A percentile compares a stretch with the other conserved stretches of the same genome.
These are phyloP conservation scores for Silybum marianum DNA, from an alignment of 129 eudicot genomes.

Conservation along the genomic window DNA sequence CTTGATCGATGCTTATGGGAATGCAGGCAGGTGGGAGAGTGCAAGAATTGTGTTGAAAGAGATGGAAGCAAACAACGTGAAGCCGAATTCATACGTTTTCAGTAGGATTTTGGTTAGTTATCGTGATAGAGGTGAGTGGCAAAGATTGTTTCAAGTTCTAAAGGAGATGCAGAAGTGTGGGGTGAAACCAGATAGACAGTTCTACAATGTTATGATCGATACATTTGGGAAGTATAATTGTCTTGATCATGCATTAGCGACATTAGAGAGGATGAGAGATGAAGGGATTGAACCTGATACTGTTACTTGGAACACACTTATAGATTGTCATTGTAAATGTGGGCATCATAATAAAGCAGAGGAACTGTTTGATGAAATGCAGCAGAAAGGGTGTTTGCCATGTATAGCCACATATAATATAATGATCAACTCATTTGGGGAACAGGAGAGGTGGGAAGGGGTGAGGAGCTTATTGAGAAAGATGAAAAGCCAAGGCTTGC, in stretches of 20 bases:
- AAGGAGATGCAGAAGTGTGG: conserved; percentile 91
- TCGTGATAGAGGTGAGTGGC: conserved; percentile 97
- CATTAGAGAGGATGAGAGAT: conserved; percentile 71
- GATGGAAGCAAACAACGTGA: conserved; percentile 76
- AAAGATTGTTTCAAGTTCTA: conserved; percentile 85
- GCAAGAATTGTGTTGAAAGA: conserved; percentile 94
- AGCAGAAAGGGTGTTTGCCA: conserved; percentile 72
- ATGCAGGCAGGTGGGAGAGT: conserved; percentile 97
- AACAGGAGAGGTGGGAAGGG: conserved; percentile 87
- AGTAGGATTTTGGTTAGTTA: conserved; percentile 71
- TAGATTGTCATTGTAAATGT: conserved; percentile 81
- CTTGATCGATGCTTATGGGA: conserved; percentile 86
- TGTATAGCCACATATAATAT: conserved; percentile 85
- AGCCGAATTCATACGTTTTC: conserved; percentile 70
- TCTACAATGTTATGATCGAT: conserved; percentile 94
- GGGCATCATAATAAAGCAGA: conserved; percentile 75
- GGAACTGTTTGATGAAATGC: conserved; percentile 76
- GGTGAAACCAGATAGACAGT: conserved; percentile 75
- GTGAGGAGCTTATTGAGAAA: conserved; percentile 69
- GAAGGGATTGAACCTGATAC: conserved; percentile 91
- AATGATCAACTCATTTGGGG: conserved; percentile 84
- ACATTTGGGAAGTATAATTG: conserved; percentile 92
- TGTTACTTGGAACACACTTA: conserved; percentile 90
- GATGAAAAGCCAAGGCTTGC: conserved; percentile 80
- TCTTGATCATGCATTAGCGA: conserved; percentile 78